Evolutionary conservation across 1,139 yeast species (phyloP), one percentile per base, ranked within the genome.

Genomic region (Candida pseudocylindracea): DNA sequence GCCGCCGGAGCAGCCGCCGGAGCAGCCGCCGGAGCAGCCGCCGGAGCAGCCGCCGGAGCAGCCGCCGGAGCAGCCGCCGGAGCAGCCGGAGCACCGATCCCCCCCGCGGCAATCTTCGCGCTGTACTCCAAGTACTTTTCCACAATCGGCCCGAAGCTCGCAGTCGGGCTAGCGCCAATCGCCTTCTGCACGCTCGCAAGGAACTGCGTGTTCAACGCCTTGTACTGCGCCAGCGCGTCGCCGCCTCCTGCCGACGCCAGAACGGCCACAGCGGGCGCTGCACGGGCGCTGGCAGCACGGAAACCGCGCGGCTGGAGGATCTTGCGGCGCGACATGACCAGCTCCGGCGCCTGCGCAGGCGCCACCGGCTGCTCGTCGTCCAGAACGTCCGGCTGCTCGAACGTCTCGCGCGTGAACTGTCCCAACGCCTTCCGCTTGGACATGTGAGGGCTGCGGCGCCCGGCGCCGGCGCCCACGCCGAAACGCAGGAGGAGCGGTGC

Each of bases 161-260:
- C 72, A 13, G 67, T 55, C 1, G 72, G 62, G 38, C 67, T 65
- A 3, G 55, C 51, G 2, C 45, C 42, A 31, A 60, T 49, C 25
- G 64, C 54, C 28, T 55, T 51, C 28, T 54, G 53, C 32, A 81
- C 48, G 26, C 68, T 56, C 13, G 59, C 58, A 26, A 67, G 52
- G 41, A 81, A 75, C 37, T 63, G 68, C 24, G 67, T 64, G 47
- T 80, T 80, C 45, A 81, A 59, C 1, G 93, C 92, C 43, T 62
- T 67, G 28, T 72, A 25, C 24, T 27, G 8, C 12, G 12, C 29
- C 10, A 10, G 4, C 29, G 2, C 12, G 10, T 8, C 12, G 12
- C 12, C 10, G 12, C 6, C 10, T 10, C 9, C 28, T 6, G n/a
- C 28, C 10, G 28, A 27, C 8, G 5, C 8, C 25, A 8, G 25